These are phyloP conservation scores for Pleurotus salmoneostramineus DNA, from an alignment of 768 basidiomycete species.

Conservation along the genomic window DNA sequence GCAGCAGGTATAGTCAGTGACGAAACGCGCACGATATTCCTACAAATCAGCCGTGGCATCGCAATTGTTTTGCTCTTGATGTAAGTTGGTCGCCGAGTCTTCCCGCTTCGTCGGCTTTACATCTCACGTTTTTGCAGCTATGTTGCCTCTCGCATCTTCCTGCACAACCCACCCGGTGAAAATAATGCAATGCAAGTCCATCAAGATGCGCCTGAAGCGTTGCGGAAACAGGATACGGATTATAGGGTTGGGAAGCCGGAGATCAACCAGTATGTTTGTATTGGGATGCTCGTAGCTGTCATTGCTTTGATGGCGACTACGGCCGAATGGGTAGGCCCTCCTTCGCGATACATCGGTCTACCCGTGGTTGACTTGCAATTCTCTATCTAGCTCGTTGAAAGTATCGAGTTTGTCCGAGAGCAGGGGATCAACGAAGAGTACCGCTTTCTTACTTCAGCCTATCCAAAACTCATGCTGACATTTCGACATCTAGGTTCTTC, in stretches of 20 bases:
- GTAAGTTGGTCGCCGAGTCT: constrained; percentile 27
- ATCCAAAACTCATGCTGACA: background rate
- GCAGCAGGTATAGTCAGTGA: constrained; percentile 33
- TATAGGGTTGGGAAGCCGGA: constrained; percentile 42
- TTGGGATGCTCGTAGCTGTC: constrained; percentile 44
- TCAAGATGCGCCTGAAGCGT: constrained; percentile 40
- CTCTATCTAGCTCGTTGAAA: constrained; percentile 52
- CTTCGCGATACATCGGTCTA: background rate
- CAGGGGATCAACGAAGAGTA: constrained; percentile 50
- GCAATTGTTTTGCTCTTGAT: constrained; percentile 59
- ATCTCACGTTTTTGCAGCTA: constrained; percentile 37
- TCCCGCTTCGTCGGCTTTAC: background rate
- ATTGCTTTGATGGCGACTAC: constrained; percentile 65
- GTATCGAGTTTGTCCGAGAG: constrained; percentile 51
- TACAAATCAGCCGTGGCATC: constrained; percentile 63
- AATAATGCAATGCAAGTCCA: constrained; percentile 37
- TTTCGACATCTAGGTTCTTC: constrained; percentile 53
- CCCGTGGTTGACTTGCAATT: background rate
- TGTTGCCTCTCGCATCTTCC: constrained; percentile 60
- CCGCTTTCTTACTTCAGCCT: constrained; percentile 11
- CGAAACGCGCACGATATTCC: constrained; percentile 37
- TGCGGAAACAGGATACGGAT: constrained; percentile 34
- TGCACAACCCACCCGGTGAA: constrained; percentile 68
- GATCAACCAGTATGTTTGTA: constrained; percentile 61
- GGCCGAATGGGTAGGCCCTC: constrained; percentile 58